Conservation (phyloP, 2,329 filamentous ascomycete species). For the Cercospora sp. region DNA sequence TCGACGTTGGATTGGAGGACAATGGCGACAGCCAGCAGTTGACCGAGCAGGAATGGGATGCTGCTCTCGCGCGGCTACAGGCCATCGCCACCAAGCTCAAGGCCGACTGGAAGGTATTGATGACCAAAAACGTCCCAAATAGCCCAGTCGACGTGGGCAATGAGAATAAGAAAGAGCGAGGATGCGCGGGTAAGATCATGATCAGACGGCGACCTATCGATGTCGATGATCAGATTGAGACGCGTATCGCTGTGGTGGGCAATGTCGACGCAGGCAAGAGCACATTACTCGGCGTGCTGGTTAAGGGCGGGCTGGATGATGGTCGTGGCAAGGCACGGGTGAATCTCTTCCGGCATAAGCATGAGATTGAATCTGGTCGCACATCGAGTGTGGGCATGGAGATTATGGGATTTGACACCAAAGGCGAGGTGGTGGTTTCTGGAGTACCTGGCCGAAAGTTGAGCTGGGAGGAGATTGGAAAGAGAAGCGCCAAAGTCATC, state of each 20-base stretch:
- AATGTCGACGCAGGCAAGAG: slow-evolving; percentile 98
- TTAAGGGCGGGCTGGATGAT: slow-evolving; percentile 93
- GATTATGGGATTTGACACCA: slow-evolving; percentile 94
- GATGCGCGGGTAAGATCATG: slow-evolving; percentile 81
- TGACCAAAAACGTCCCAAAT: slow-evolving; percentile 82
- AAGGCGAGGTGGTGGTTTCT: slow-evolving; percentile 77
- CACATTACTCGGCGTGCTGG: slow-evolving; percentile 90
- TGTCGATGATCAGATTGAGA: slow-evolving; percentile 89
- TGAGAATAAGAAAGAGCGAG: slow-evolving; percentile 64
- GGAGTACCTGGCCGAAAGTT: slow-evolving; percentile 81
- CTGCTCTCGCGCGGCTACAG: slow-evolving; percentile 65
- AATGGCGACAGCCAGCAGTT: slow-evolving; percentile 83
- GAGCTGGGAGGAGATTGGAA: slow-evolving; percentile 97
- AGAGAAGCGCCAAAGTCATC: slow-evolving; percentile 91
- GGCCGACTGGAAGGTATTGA: slow-evolving; percentile 76
- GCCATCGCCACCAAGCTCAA: slow-evolving; percentile 63
- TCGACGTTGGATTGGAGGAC: slow-evolving; percentile 90
- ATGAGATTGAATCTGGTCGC: slow-evolving; percentile 91
- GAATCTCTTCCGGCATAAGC: slow-evolving; percentile 95
- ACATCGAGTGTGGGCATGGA: slow-evolving; percentile 98
- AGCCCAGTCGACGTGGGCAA: slow-evolving; percentile 70
- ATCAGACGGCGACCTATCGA: slow-evolving; percentile 71
- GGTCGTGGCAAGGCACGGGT: slow-evolving; percentile 90
- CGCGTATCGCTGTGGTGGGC: slow-evolving; percentile 91
- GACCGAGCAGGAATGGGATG: slow-evolving; percentile 70